Conservation (phyloP, 1,284 basidiomycete species). For the Cryptococcus jaspeensis region DNA sequence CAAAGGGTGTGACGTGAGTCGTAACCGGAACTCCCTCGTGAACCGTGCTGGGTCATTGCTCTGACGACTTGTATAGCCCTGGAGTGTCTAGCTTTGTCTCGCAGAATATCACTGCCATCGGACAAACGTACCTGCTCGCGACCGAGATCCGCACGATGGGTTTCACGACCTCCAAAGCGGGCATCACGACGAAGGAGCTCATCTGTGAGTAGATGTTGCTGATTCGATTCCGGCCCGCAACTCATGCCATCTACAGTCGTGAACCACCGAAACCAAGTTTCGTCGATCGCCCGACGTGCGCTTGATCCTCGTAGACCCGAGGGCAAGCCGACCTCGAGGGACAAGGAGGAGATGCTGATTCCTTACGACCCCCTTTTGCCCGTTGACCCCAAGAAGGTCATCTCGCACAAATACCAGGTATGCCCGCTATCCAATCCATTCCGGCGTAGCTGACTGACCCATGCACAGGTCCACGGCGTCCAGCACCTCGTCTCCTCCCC, state of each 20-base stretch:
- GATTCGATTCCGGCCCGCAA: no score
- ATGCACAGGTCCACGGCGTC: conserved; percentile 59
- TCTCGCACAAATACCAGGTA: conserved; percentile 68
- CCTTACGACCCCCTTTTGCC: conserved; percentile 79
- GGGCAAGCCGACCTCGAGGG: conserved; percentile 70
- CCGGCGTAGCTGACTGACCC: not conserved
- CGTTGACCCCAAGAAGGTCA: conserved; percentile 67
- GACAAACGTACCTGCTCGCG: conserved; percentile 71
- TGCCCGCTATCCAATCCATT: not conserved
- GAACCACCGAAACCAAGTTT: conserved; percentile 70
- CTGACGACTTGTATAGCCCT: conserved; percentile 56
- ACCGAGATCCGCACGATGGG: conserved; percentile 66
- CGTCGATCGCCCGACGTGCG: conserved; percentile 69
- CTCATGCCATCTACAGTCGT: conserved; percentile 60
- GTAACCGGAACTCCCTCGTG: not conserved
- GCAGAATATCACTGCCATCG: conserved; percentile 59
- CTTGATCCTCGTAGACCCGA: conserved; percentile 82
- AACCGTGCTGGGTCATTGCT: not conserved
- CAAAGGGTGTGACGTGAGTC: conserved; percentile 66
- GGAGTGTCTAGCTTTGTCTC: conserved; percentile 68
- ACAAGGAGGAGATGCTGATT: conserved; percentile 81
- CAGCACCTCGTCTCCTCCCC: conserved; percentile 69
- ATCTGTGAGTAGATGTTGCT: conserved; percentile 75
- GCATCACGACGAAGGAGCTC: conserved; percentile 82
- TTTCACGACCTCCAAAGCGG: conserved; percentile 79